phyloP scores from a whole-genome alignment of 768 basidiomycete genomes.

The Tremella mesenterica region DNA sequence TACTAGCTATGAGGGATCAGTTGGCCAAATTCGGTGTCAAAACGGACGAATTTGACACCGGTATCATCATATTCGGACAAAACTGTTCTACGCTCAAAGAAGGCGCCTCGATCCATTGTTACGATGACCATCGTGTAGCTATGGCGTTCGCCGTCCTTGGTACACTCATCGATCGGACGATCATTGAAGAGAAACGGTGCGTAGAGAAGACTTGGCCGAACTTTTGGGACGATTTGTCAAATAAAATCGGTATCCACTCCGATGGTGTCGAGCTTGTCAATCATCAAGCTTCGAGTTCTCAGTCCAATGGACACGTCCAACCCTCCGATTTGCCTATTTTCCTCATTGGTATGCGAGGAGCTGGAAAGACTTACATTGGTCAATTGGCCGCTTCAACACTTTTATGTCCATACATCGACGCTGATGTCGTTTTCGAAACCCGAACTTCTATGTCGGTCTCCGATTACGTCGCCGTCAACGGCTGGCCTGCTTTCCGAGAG shows the following conservation, averaged over 20 bases:
- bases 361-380: conserved; percentile 87
- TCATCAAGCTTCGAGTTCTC: conserved; percentile 47
- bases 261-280: conserved; percentile 71
- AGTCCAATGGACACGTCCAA: conserved; percentile 45
- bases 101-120: conserved; percentile 83
- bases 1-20: conserved; percentile 91
- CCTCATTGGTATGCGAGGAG: conserved; percentile 91
- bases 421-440: conserved; percentile 67
- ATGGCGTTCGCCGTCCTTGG: conserved; percentile 95
- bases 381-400: conserved; percentile 64
- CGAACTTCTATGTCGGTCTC: conserved; percentile 58
- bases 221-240: conserved; percentile 98
- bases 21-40: conserved; percentile 95
- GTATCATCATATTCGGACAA: conserved; percentile 78
- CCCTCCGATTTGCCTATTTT: conserved; percentile 50
- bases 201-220: conserved; percentile 99
- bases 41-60: conserved; percentile 85
- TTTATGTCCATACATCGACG: conserved; percentile 69
- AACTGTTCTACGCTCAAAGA: conserved; percentile 56
- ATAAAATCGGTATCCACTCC: conserved; percentile 86
- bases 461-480: conserved; percentile 68
- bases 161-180: conserved; percentile 60
- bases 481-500: conserved; percentile 82
- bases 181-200: conserved; percentile 91
- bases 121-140: conserved; percentile 96